Conservation (phyloP, 345 rosid species). For the Euclidium syriacum region DNA sequence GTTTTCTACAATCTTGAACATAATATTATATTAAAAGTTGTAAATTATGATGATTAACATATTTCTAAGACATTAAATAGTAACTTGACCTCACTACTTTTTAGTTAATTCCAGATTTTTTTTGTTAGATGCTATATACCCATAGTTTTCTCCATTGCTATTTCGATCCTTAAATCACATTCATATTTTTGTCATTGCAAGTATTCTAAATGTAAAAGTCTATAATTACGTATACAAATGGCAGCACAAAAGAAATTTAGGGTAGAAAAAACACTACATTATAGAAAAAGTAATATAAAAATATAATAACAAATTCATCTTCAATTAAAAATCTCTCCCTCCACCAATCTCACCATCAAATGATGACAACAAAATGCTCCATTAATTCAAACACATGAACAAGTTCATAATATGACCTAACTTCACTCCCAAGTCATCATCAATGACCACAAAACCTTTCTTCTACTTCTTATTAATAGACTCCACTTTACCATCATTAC, state of each 20-base stretch:
- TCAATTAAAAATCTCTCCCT: neutral
- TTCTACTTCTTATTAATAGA: slow-evolving; percentile 53
- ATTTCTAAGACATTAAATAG: no score
- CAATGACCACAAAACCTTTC: neutral
- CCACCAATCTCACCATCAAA: neutral
- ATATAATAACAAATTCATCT: neutral
- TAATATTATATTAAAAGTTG: no score
- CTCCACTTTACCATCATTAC: slow-evolving; percentile 87
- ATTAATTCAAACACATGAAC: neutral
- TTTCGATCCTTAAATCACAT: no score
- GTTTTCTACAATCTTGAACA: no score
- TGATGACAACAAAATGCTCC: neutral
- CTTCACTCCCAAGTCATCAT: neutral
- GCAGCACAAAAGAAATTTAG: neutral
- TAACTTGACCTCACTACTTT: no score
- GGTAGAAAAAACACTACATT: neutral
- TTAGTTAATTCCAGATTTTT: no score
- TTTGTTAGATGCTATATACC: no score
- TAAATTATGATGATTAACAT: no score
- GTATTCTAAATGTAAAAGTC: no score
- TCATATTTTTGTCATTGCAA: no score
- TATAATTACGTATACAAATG: neutral
- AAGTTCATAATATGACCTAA: neutral
- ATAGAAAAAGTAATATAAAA: neutral
- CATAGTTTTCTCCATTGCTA: no score